Percentiles rank a stretch among this genome's conserved stretches.
phyloP scores from a whole-genome alignment of 495 filamentous ascomycete species.

The Friedmanniomyces simplex region DNA sequence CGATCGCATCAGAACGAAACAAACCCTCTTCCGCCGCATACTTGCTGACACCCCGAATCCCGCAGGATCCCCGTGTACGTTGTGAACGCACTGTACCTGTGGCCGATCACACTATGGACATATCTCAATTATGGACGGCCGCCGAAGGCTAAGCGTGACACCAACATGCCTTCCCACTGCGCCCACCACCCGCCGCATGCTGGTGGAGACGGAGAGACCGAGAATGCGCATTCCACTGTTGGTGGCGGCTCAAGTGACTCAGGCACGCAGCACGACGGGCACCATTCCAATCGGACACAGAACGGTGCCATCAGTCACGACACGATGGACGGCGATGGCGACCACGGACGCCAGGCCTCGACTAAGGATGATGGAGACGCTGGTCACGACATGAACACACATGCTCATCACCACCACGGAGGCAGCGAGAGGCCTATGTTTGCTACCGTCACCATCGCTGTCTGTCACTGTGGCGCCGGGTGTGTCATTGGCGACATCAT shows the following conservation, averaged over 20 bases:
- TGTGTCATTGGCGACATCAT: conserved; percentile 12
- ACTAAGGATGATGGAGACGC: neutral
- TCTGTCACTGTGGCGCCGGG: neutral
- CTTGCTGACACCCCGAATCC: no score
- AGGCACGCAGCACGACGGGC: no score
- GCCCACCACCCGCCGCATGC: neutral
- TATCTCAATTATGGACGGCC: conserved; percentile 16
- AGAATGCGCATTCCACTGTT: neutral
- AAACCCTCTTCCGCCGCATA: no score
- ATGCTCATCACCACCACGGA: neutral
- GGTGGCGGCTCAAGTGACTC: no score
- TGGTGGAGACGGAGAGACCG: neutral
- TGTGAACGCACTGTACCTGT: conserved; percentile 12
- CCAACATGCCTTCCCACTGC: neutral
- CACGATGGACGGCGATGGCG: neutral
- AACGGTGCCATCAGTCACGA: no score
- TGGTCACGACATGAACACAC: neutral
- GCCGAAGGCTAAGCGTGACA: neutral
- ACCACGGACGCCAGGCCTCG: neutral
- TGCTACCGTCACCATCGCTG: conserved; percentile 5
- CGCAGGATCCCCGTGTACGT: conserved; percentile 12
- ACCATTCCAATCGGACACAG: no score
- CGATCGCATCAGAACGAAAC: no score
- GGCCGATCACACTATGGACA: conserved; percentile 10
- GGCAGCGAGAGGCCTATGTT: conserved; percentile 1